Evolutionary conservation across 306 rosid genomes (phyloP).

Genomic region (Vigna trinervia): DNA sequence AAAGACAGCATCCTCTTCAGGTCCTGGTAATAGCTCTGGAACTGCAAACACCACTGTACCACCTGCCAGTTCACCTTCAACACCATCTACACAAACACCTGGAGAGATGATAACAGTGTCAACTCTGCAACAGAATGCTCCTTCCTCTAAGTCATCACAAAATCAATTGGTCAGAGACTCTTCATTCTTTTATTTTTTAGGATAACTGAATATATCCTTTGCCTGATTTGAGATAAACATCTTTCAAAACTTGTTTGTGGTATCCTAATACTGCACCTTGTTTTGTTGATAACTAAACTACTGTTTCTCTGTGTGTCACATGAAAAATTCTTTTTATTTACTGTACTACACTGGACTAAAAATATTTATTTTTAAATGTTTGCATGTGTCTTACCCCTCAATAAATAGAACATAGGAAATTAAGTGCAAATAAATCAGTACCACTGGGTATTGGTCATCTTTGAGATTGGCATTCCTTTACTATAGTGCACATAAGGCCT

Average conservation of each 20-base stretch:
- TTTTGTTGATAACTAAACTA: constrained; percentile 6
- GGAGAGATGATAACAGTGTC: constrained; percentile 61
- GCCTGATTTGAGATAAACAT: constrained; percentile 5
- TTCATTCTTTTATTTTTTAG: not conserved
- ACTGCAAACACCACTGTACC: constrained; percentile 71
- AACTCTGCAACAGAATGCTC: constrained; percentile 55
- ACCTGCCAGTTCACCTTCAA: constrained; percentile 62
- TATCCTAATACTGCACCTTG: constrained; percentile 36
- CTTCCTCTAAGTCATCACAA: constrained; percentile 62
- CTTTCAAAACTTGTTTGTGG: constrained; percentile 12
- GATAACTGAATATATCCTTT: constrained; percentile 11
- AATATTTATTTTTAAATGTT: constrained; percentile 3
- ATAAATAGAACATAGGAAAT: not conserved
- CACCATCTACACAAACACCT: constrained; percentile 62
- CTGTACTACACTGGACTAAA: not conserved
- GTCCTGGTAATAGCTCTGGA: constrained; percentile 70
- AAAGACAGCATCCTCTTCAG: constrained; percentile 66
- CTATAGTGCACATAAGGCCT: not conserved
- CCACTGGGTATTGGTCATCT: constrained; percentile 25
- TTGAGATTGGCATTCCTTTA: constrained; percentile 24
- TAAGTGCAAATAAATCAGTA: constrained; percentile 26
- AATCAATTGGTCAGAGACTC: constrained; percentile 63
- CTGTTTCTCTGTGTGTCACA: constrained; percentile 6
- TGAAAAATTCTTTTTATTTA: constrained; percentile 11
- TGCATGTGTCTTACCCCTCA: not conserved